Percentiles rank a stretch among this genome's conserved stretches.
phyloP scores from a whole-genome alignment of 768 basidiomycete genomes.

The Leucosporidium creatinivorum region DNA sequence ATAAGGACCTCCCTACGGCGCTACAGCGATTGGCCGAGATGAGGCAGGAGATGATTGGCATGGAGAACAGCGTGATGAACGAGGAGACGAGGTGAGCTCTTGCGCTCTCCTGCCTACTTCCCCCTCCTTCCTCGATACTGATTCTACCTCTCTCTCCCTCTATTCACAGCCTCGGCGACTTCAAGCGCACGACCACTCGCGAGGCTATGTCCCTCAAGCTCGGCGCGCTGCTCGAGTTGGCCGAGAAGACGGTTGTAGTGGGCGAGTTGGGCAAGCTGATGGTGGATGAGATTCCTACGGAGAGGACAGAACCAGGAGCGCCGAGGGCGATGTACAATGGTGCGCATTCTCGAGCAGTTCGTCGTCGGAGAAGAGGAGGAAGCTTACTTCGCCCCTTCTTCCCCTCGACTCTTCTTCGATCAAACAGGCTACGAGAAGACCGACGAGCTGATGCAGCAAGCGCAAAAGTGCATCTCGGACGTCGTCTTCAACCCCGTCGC shows the following conservation, averaged over 20 bases:
- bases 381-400: neutral
- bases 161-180: constrained; percentile 41
- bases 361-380: too few relatives aligned
- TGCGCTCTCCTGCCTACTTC: neutral
- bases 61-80: constrained; percentile 34
- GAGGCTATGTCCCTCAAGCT: constrained; percentile 45
- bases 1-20: constrained; percentile 44
- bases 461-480: constrained; percentile 40
- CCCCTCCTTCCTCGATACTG: neutral
- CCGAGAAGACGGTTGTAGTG: constrained; percentile 45
- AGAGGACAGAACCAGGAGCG: constrained; percentile 44
- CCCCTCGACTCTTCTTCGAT: too few relatives aligned
- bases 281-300: constrained; percentile 45
- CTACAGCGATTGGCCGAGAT: constrained; percentile 43
- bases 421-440: constrained; percentile 39
- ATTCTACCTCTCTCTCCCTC: too few relatives aligned
- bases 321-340: constrained; percentile 43
- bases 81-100: constrained; percentile 30
- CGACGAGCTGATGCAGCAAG: constrained; percentile 41
- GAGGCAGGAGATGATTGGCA: constrained; percentile 42
- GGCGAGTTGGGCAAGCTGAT: constrained; percentile 47
- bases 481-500: constrained; percentile 35
- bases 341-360: neutral
- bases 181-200: constrained; percentile 43
- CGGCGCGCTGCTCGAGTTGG: constrained; percentile 45